A percentile compares a stretch with the other conserved stretches of the same genome.
Conservation (phyloP, 305 asterid genomes). For the Solanum chacoense region DNA sequence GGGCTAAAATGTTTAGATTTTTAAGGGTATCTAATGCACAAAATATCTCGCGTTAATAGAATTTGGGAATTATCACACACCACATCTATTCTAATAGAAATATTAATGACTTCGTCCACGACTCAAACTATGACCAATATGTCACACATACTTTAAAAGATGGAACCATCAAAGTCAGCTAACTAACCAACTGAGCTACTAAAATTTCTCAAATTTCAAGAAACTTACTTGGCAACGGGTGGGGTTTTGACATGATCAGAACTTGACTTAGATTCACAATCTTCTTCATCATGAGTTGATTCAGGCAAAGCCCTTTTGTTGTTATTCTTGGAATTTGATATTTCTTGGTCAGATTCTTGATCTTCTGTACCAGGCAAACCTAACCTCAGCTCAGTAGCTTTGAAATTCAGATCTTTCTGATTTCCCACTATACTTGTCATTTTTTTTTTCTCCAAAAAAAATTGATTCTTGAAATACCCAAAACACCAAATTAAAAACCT, state of each 20-base stretch:
- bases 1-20: background rate
- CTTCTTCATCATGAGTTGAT: slow-evolving; percentile 6
- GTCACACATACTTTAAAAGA: background rate
- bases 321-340: slow-evolving; percentile 22
- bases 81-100: too few species aligned
- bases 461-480: background rate
- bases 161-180: background rate
- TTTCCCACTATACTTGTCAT: slow-evolving; percentile 23
- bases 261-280: slow-evolving; percentile 8
- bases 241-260: slow-evolving; percentile 28
- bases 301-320: slow-evolving; percentile 46
- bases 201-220: background rate
- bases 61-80: too few species aligned
- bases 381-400: slow-evolving; percentile 73
- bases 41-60: too few species aligned
- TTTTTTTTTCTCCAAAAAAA: background rate
- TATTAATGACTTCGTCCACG: too few species aligned
- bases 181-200: background rate
- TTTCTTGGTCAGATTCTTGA: slow-evolving; percentile 19
- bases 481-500: background rate
- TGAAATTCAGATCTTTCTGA: slow-evolving; percentile 34
- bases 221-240: slow-evolving; percentile 73
- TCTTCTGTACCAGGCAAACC: slow-evolving; percentile 57
- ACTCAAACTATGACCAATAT: too few species aligned
- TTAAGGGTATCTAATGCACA: background rate